Evolutionary conservation across 352 stramenopile species (phyloP).

Genomic region (Globisporangium spinosum): DNA sequence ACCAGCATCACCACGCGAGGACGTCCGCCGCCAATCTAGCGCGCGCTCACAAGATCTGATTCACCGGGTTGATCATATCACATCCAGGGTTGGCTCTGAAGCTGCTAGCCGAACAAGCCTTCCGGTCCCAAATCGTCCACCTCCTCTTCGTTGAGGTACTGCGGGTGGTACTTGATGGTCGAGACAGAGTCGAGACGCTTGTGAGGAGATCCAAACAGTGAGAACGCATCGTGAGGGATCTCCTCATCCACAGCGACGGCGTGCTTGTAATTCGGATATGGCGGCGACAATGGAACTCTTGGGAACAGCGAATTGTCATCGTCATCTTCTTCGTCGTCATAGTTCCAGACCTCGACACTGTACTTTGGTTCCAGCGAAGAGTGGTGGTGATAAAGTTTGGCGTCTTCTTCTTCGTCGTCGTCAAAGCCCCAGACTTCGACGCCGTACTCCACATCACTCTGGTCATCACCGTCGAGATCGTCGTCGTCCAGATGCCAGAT

Average conservation of each 20-base stretch:
- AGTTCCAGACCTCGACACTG: constrained; percentile 9
- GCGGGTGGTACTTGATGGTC: neutral
- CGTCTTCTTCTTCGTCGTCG: neutral
- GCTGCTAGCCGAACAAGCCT: neutral
- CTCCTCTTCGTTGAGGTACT: neutral
- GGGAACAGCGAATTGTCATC: neutral
- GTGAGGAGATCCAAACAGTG: constrained; percentile 16
- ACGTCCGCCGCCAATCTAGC: neutral
- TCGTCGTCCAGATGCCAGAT: constrained; percentile 14
- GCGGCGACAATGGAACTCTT: no score
- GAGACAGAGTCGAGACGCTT: neutral
- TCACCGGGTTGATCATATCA: neutral
- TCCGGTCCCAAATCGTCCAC: neutral
- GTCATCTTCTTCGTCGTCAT: neutral
- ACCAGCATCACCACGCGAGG: neutral
- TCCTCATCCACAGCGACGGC: neutral
- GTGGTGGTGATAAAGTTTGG: neutral
- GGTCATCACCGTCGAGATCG: neutral
- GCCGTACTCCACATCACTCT: constrained; percentile 8
- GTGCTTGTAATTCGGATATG: neutral
- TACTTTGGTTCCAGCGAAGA: constrained; percentile 1
- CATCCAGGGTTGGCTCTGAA: neutral
- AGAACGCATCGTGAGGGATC: neutral
- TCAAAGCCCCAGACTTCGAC: neutral
- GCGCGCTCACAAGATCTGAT: neutral